Percentiles rank a stretch among this genome's conserved stretches.
Conservation (phyloP, 352 stramenopile genomes). For the Phytopythium mirpurense region DNA sequence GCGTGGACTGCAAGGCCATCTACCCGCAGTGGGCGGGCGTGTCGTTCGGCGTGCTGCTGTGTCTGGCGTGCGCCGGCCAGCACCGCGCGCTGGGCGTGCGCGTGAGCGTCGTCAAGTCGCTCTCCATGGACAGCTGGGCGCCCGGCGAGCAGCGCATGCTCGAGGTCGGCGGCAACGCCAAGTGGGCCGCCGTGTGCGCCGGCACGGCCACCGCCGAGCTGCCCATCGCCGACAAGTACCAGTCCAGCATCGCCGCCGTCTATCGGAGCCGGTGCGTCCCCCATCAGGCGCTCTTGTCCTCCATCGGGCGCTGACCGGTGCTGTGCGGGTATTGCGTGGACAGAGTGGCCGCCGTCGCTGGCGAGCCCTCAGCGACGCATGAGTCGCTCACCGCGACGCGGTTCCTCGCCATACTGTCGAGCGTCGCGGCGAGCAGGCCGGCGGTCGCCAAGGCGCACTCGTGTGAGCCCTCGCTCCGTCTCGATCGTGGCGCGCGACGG, state of each 20-base stretch:
- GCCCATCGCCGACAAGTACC: conserved; percentile 56
- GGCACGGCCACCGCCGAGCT: conserved; percentile 40
- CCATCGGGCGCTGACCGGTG: no score
- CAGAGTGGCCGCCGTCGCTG: conserved; percentile 21
- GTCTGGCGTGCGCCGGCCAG: conserved; percentile 63
- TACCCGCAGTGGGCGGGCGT: conserved; percentile 82
- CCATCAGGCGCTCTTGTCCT: no score
- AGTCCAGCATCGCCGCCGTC: conserved; percentile 44
- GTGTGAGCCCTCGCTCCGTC: no score
- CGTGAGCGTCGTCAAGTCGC: conserved; percentile 82
- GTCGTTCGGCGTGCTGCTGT: conserved; percentile 81
- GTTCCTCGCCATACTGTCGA: conserved; percentile 40
- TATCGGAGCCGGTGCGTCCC: conserved; percentile 41
- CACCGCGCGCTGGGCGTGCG: conserved; percentile 78
- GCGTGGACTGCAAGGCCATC: conserved; percentile 73
- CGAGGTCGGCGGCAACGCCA: conserved; percentile 74
- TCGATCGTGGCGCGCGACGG: no score
- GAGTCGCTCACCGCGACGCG: conserved; percentile 39
- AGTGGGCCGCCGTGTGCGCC: conserved; percentile 71
- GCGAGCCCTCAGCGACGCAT: conserved; percentile 10
- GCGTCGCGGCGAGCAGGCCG: conserved; percentile 7
- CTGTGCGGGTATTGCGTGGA: no score
- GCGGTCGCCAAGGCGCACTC: not conserved
- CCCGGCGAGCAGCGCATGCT: conserved; percentile 39
- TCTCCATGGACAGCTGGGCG: conserved; percentile 77